These are phyloP conservation scores for Botrytis deweyae DNA, from an alignment of 2,329 filamentous ascomycete genomes.

Conservation along the genomic window DNA sequence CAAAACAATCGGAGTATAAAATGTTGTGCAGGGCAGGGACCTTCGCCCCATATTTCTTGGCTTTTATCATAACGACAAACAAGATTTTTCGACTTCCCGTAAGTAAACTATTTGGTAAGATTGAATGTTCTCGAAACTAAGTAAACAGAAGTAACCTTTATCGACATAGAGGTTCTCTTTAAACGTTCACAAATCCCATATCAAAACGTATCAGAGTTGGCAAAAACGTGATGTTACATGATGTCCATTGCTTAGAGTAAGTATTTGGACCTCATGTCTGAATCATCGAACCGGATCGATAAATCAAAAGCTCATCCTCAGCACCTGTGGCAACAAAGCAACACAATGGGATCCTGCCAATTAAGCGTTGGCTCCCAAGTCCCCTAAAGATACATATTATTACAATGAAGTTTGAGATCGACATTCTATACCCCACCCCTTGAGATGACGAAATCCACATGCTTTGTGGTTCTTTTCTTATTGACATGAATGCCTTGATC, in stretches of 20 bases:
- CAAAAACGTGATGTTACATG: background rate
- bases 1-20: background rate
- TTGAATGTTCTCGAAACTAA: background rate
- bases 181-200: background rate
- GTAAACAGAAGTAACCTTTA: background rate
- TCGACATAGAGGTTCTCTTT: background rate
- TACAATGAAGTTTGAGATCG: background rate
- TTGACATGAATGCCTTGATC: background rate
- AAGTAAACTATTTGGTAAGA: background rate
- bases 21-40: conserved; percentile 3
- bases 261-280: background rate
- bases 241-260: background rate
- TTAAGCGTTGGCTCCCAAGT: background rate
- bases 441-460: background rate
- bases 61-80: background rate
- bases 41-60: background rate
- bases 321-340: background rate
- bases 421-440: background rate
- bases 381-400: too few species aligned
- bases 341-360: background rate
- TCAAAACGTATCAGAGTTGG: background rate
- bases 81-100: background rate
- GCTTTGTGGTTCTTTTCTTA: background rate
- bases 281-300: background rate
- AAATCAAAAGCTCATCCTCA: background rate